These are phyloP conservation scores for Hylodesmum podocarpum DNA, from an alignment of 306 rosid species.

Conservation along the genomic window DNA sequence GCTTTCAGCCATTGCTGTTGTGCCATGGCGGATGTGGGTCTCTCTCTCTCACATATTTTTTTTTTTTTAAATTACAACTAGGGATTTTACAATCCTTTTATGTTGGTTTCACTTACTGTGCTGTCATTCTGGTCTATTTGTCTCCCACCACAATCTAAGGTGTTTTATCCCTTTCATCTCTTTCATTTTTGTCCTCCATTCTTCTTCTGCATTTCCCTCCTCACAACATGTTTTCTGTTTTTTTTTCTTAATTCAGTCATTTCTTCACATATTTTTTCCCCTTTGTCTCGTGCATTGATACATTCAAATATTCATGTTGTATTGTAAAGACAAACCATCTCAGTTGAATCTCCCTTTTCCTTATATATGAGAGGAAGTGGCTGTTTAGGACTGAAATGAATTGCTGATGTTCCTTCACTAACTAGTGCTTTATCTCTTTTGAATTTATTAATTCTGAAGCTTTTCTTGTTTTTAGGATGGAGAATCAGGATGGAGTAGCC, in stretches of 20 bases:
- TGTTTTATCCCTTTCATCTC: too few relatives aligned
- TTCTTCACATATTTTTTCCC: too few relatives aligned
- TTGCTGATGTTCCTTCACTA: neutral
- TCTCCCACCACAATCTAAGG: too few relatives aligned
- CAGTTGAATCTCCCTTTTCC: neutral
- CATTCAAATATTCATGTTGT: neutral
- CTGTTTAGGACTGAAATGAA: neutral
- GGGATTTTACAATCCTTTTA: neutral
- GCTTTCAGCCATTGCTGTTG: neutral
- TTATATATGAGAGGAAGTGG: neutral
- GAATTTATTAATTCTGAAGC: constrained; percentile 12
- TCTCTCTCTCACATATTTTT: neutral
- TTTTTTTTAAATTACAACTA: too few relatives aligned
- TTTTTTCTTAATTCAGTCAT: too few relatives aligned
- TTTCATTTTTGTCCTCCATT: too few relatives aligned
- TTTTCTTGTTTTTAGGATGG: constrained; percentile 66
- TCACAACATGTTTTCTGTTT: too few relatives aligned
- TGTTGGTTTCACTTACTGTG: too few relatives aligned
- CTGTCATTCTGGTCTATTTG: too few relatives aligned
- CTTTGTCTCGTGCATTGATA: too few relatives aligned
- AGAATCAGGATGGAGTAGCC: constrained; percentile 98
- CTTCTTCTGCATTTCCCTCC: too few relatives aligned
- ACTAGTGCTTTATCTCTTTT: neutral
- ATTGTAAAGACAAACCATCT: neutral
- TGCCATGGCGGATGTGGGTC: neutral